Evolutionary conservation across 768 basidiomycete genomes (phyloP), one percentile per base, ranked within the genome.

Genomic region (Russula sp.): DNA sequence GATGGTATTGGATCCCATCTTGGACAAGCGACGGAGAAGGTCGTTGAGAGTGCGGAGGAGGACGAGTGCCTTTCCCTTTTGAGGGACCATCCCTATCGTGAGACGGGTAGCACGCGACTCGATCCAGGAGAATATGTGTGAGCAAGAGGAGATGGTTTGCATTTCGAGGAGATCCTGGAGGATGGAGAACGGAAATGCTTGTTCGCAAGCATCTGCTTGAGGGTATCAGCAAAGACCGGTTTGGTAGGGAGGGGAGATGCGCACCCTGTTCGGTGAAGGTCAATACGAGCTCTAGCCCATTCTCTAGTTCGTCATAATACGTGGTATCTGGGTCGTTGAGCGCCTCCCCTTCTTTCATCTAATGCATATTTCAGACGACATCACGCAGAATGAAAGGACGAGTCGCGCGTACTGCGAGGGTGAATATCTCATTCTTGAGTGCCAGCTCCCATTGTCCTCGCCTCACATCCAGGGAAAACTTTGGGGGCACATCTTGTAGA

Each of bases 111-210:
- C 81, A 32, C 89, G 84, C 59, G 73, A 72, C 75, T 95, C 92
- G 51, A 94, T 87, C 88, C 91, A 95, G 4, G 86, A 85, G 74
- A 94, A 93, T 25, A 95, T 83, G 65, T 88, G 85, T 10, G 90
- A 90, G 70, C 93, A 94, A 18, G 90, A 92, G 1, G 77, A 73
- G 64, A 95, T 88, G 7, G 93, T 93, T 65, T 93, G 90, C 0
- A 83, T 85, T 72, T 95, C 93, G 54, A 95, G 76, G 20, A 95
- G 77, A 68, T 93, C 90, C 69, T 91, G 87, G 1, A 93, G 80
- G 14, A 89, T 77, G 38, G 76, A 77, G 63, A 93, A 85, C 1
- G 90, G 85, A 64, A 92, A 85, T 2, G 80, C 80, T 43, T 80
- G 77, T 64, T 93, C 91, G 67, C 86, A 89, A n/a, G 84, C 87